A percentile compares a stretch with the other conserved stretches of the same genome.
Conservation (phyloP, 257 asterid species). For the Solanum sparsipilum region DNA sequence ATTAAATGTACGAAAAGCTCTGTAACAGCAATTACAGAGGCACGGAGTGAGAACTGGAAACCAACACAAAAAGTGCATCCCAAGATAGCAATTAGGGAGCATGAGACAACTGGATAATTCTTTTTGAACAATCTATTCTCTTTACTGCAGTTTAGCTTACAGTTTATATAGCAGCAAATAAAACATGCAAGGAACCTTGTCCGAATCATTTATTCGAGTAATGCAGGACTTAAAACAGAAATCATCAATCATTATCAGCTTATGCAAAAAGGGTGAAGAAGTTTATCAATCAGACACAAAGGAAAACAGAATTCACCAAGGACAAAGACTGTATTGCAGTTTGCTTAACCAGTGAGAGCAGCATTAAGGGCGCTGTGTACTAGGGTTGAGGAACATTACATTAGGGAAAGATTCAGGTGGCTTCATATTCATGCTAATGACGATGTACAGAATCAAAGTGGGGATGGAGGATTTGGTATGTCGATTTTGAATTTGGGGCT, state of each 20-base stretch:
- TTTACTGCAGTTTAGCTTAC: not conserved
- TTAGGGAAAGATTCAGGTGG: too few relatives aligned
- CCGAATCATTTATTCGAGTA: not conserved
- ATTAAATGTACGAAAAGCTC: not conserved
- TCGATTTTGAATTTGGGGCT: too few relatives aligned
- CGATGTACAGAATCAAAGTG: too few relatives aligned
- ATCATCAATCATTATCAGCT: not conserved
- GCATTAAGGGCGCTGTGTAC: constrained; percentile 88
- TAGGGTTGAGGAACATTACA: too few relatives aligned
- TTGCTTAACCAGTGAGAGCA: constrained; percentile 58
- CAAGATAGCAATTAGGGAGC: not conserved
- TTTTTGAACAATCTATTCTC: not conserved
- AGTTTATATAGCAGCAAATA: not conserved
- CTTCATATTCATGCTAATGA: too few relatives aligned
- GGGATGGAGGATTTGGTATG: too few relatives aligned
- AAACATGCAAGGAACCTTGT: not conserved
- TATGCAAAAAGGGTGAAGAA: not conserved
- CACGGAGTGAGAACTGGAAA: not conserved
- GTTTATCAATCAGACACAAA: not conserved
- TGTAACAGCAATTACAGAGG: not conserved
- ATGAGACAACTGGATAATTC: not conserved
- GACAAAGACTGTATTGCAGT: not conserved
- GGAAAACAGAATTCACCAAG: not conserved
- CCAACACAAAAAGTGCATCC: not conserved
- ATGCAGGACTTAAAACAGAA: not conserved